Percentiles rank a stretch among this genome's conserved stretches.
These are phyloP conservation scores for Aspergillus kassunensis DNA, from an alignment of 495 filamentous ascomycete species.

Conservation along the genomic window DNA sequence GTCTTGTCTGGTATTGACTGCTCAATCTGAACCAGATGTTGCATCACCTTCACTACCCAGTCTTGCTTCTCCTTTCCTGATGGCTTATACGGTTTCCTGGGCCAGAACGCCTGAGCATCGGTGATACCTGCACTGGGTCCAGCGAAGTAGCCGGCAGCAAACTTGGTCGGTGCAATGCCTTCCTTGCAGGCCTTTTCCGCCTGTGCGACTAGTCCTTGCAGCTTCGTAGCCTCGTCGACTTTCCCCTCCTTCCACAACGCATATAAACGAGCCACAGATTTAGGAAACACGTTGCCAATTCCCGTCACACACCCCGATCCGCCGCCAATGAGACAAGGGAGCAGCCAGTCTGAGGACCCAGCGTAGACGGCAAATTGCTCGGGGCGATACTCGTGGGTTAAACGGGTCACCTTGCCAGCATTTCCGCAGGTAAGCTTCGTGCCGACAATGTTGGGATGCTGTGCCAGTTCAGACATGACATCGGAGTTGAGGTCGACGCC, in stretches of 20 bases:
- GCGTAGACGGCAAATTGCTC: constrained; percentile 57
- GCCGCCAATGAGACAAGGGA: constrained; percentile 48
- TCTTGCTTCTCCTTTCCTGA: constrained; percentile 19
- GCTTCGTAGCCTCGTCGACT: constrained; percentile 57
- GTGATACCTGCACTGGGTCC: constrained; percentile 23
- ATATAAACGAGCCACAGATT: constrained; percentile 59
- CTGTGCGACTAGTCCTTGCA: constrained; percentile 68
- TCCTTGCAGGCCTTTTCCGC: constrained; percentile 82
- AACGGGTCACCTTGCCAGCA: constrained; percentile 55
- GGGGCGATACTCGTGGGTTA: constrained; percentile 45
- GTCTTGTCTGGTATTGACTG: constrained; percentile 20
- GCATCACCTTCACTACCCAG: constrained; percentile 25
- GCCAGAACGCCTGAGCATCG: constrained; percentile 20
- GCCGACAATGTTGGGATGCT: constrained; percentile 52
- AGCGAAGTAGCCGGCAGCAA: constrained; percentile 45
- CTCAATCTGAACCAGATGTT: constrained; percentile 21
- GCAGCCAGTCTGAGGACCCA: constrained; percentile 61
- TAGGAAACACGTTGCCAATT: constrained; percentile 64
- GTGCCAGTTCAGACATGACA: constrained; percentile 44
- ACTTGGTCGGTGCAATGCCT: constrained; percentile 64
- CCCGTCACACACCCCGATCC: constrained; percentile 62
- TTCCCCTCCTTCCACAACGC: constrained; percentile 61
- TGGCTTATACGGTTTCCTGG: constrained; percentile 22
- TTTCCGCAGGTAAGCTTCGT: constrained; percentile 65
- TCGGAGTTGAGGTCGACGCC: constrained; percentile 61